Evolutionary conservation across 257 asterid genomes (phyloP).

Genomic region (Buddleja alternifolia): DNA sequence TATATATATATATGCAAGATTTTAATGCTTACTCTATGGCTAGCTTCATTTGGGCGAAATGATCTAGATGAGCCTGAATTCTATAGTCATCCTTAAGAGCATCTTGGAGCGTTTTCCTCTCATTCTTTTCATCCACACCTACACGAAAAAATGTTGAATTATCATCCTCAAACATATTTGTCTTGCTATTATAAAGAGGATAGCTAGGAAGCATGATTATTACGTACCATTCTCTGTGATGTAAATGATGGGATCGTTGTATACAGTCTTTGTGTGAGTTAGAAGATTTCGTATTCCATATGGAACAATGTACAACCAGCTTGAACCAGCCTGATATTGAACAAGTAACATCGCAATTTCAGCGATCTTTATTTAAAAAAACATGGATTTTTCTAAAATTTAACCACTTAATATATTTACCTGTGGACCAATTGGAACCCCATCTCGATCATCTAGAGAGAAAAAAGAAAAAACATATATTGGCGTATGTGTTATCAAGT

Average conservation of each 20-base stretch:
- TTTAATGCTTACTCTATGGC: slow-evolving; percentile 24
- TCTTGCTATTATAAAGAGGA: no score
- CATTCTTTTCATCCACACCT: slow-evolving; percentile 7
- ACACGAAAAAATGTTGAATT: not conserved
- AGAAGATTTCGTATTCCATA: slow-evolving; percentile 34
- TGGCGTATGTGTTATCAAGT: not conserved
- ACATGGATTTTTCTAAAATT: no score
- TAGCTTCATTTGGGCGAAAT: not conserved
- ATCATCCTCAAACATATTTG: no score
- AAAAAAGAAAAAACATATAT: not conserved
- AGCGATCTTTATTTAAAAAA: no score
- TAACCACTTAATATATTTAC: no score
- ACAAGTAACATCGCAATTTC: not conserved
- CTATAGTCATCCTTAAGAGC: slow-evolving; percentile 8
- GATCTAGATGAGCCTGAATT: slow-evolving; percentile 4
- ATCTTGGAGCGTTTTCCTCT: not conserved
- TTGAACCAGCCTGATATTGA: slow-evolving; percentile 21
- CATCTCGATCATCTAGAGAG: not conserved
- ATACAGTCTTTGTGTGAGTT: slow-evolving; percentile 29
- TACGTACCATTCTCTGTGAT: slow-evolving; percentile 51
- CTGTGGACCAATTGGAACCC: slow-evolving; percentile 19
- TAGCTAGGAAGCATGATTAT: not conserved
- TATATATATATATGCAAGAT: not conserved
- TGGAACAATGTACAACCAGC: slow-evolving; percentile 33
- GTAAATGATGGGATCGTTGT: slow-evolving; percentile 36